A percentile compares a stretch with the other conserved stretches of the same genome.
These are phyloP conservation scores for Candida tibetensis DNA, from an alignment of 805 yeast genomes.

Conservation along the genomic window DNA sequence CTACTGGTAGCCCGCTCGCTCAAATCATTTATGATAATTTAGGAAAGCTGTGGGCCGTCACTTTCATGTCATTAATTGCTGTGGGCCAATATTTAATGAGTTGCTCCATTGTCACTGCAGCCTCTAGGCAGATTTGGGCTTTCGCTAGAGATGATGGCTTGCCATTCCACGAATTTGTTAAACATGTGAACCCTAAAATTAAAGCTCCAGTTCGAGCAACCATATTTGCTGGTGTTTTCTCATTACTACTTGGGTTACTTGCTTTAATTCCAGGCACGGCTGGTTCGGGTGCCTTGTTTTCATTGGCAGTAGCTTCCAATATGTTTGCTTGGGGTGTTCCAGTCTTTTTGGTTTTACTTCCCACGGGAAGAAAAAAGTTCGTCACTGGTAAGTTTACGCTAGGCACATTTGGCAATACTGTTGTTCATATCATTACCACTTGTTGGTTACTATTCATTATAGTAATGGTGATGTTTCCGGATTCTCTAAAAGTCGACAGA, in stretches of 20 bases:
- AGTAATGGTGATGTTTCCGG: constrained; percentile 62
- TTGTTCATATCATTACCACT: constrained; percentile 46
- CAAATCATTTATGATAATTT: constrained; percentile 61
- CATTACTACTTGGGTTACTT: constrained; percentile 54
- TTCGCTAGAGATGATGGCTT: constrained; percentile 75
- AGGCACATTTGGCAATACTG: constrained; percentile 48
- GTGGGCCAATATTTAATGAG: constrained; percentile 68
- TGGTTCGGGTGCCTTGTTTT: constrained; percentile 60
- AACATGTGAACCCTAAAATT: constrained; percentile 52
- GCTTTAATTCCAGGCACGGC: constrained; percentile 59
- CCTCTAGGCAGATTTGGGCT: constrained; percentile 72
- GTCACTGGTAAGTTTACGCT: constrained; percentile 66
- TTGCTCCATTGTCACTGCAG: constrained; percentile 57
- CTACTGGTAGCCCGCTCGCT: constrained; percentile 62
- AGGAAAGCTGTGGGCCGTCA: constrained; percentile 64
- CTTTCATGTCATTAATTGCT: constrained; percentile 56
- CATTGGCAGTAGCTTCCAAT: constrained; percentile 61
- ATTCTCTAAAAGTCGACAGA: constrained; percentile 36
- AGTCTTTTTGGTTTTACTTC: constrained; percentile 46
- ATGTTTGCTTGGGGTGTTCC: constrained; percentile 65
- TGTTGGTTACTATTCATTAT: constrained; percentile 53
- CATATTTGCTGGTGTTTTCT: constrained; percentile 48
- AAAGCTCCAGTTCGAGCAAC: constrained; percentile 70
- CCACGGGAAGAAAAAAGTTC: constrained; percentile 49
- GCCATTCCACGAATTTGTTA: constrained; percentile 53